phyloP scores from a whole-genome alignment of 106 monocot genomes.

The Allium sativum region DNA sequence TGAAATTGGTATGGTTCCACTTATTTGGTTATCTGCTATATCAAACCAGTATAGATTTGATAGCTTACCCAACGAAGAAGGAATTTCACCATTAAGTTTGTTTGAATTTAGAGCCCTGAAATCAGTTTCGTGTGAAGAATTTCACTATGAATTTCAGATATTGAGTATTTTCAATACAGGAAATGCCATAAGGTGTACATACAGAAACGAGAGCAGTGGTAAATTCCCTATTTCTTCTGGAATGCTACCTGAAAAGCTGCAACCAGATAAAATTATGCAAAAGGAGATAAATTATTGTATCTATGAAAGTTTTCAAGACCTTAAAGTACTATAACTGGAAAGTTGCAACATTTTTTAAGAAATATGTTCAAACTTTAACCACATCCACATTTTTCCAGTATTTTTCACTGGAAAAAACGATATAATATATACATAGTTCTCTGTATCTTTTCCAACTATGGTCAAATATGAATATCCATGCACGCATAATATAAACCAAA shows the following conservation, averaged over 20 bases:
- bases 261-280: constrained; percentile 60
- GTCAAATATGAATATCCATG: no score
- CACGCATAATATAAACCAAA: no score
- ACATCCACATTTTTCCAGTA: no score
- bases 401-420: no score
- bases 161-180: not conserved
- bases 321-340: no score
- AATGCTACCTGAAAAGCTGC: constrained; percentile 61
- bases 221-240: constrained; percentile 52
- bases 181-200: constrained; percentile 13
- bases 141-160: no score
- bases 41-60: constrained; percentile 27
- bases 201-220: constrained; percentile 50
- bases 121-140: no score
- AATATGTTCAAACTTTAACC: no score
- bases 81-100: constrained; percentile 44
- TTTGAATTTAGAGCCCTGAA: constrained; percentile 60
- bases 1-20: constrained; percentile 47
- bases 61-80: constrained; percentile 36
- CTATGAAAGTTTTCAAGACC: not conserved
- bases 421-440: no score
- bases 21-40: constrained; percentile 41
- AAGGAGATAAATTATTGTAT: not conserved
- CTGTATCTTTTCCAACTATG: not conserved
- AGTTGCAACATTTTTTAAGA: no score